Conservation (phyloP, 2,329 filamentous ascomycete genomes). For the Didymella arachidicola region DNA sequence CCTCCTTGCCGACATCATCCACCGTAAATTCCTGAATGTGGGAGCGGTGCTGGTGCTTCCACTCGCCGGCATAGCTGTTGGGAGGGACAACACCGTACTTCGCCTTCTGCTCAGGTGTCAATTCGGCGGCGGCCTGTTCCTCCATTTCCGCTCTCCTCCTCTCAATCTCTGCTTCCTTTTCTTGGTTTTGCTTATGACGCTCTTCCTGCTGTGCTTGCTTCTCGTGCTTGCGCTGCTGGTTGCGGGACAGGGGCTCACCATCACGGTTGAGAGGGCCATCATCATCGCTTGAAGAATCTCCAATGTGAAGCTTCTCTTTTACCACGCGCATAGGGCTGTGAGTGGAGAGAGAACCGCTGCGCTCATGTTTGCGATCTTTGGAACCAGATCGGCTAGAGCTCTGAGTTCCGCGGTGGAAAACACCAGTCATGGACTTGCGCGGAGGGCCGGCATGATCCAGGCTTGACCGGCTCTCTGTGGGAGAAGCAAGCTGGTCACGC, state of each 20-base stretch:
- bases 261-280: conserved; percentile 57
- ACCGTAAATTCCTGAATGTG: conserved; percentile 61
- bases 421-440: conserved; percentile 41
- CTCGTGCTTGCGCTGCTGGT: conserved; percentile 60
- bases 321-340: conserved; percentile 52
- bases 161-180: conserved; percentile 55
- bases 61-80: conserved; percentile 64
- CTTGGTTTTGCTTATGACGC: conserved; percentile 53
- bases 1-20: conserved; percentile 64
- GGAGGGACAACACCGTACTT: conserved; percentile 66
- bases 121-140: conserved; percentile 58
- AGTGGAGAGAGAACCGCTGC: conserved; percentile 38
- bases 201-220: conserved; percentile 55
- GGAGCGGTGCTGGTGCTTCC: conserved; percentile 57
- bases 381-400: conserved; percentile 43
- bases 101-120: conserved; percentile 65
- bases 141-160: conserved; percentile 59
- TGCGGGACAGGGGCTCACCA: conserved; percentile 59
- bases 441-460: conserved; percentile 34
- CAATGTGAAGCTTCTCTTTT: conserved; percentile 52
- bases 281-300: conserved; percentile 43
- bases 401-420: conserved; percentile 49
- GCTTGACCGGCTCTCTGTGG: conserved; percentile 43
- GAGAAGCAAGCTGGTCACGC: conserved; percentile 40
- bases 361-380: conserved; percentile 31